These are phyloP conservation scores for Nicotiana tomentosiformis DNA, from an alignment of 257 asterid species.

Conservation along the genomic window DNA sequence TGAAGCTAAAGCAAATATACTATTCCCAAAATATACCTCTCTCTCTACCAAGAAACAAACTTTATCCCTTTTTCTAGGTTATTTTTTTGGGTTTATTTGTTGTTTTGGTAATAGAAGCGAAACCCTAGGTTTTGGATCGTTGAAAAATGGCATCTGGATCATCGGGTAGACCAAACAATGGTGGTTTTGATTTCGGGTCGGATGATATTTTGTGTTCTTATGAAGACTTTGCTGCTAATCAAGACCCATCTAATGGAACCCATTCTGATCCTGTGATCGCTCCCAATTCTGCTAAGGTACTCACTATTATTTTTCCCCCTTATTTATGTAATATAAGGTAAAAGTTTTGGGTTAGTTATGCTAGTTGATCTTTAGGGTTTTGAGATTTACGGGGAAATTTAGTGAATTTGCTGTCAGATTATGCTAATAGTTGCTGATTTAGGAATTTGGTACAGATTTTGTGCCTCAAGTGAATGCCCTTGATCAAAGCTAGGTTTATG, in stretches of 20 bases:
- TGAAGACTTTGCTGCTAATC: constrained; percentile 58
- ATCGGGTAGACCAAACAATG: constrained; percentile 40
- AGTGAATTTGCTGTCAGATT: neutral
- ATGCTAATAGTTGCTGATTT: neutral
- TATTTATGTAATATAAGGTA: too few species aligned
- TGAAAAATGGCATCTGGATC: constrained; percentile 76
- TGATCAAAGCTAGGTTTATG: neutral
- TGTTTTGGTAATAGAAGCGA: neutral
- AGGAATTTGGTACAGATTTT: neutral
- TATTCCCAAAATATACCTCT: neutral
- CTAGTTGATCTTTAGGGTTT: neutral
- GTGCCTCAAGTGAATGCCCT: neutral
- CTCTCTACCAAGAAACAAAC: neutral
- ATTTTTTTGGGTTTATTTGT: neutral
- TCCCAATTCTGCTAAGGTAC: constrained; percentile 38
- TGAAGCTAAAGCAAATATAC: neutral
- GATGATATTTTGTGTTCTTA: constrained; percentile 81
- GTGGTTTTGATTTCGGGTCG: constrained; percentile 63
- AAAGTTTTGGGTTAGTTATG: neutral
- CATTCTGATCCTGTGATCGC: constrained; percentile 53
- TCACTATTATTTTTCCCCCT: neutral
- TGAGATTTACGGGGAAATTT: neutral
- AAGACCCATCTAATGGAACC: constrained; percentile 50
- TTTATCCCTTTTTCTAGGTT: neutral
- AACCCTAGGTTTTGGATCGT: neutral